Evolutionary conservation across 495 filamentous ascomycete species (phyloP).

Genomic region (Penicillium mononematosum): DNA sequence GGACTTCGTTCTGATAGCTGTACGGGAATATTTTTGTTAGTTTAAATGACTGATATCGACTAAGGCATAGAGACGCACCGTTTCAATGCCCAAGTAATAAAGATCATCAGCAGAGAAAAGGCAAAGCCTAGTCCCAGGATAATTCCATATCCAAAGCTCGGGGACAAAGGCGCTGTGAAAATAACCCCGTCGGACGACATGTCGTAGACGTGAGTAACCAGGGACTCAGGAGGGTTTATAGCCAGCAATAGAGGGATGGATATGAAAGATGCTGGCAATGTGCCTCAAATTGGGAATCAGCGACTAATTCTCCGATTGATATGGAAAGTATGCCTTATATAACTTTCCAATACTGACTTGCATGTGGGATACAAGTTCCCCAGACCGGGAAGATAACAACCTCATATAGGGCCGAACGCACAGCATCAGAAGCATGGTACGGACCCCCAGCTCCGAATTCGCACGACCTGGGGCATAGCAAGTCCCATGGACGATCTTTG

Average conservation of each 20-base stretch:
- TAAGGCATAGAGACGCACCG: constrained; percentile 35
- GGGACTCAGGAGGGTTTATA: background rate
- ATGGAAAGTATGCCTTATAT: background rate
- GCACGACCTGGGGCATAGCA: constrained; percentile 16
- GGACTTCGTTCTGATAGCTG: constrained; percentile 87
- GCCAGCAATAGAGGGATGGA: background rate
- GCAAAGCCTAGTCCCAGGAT: constrained; percentile 72
- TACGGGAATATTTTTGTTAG: background rate
- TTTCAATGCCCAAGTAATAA: constrained; percentile 76
- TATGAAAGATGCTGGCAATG: background rate
- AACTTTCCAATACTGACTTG: background rate
- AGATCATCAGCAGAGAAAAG: constrained; percentile 80
- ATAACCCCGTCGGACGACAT: constrained; percentile 10
- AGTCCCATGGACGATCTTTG: background rate
- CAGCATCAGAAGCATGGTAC: background rate
- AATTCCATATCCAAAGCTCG: constrained; percentile 80
- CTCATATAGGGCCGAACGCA: constrained; percentile 1
- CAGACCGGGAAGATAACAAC: background rate
- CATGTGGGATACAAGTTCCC: background rate
- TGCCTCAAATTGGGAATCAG: background rate
- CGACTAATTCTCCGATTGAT: background rate
- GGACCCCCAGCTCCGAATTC: constrained; percentile 31
- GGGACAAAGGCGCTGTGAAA: constrained; percentile 58
- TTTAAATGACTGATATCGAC: background rate
- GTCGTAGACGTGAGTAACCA: background rate